Evolutionary conservation across 1,139 yeast genomes (phyloP), one percentile per base, ranked within the genome.

Genomic region (Yamadazyma siamensis): DNA sequence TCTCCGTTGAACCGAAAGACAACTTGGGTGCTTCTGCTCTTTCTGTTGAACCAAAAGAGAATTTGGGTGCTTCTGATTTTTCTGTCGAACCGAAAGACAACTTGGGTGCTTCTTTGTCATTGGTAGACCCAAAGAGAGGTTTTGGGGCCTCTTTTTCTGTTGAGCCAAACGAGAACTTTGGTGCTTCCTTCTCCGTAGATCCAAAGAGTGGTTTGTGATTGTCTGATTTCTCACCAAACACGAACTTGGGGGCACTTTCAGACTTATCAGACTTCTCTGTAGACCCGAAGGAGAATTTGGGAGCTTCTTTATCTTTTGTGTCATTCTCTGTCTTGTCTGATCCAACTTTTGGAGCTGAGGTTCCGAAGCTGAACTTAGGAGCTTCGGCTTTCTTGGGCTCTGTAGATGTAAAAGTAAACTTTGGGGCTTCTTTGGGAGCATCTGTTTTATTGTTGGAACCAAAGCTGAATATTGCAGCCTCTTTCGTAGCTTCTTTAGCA

Each of bases 401-500:
- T 3, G 16, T 17, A 4, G 11, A 3, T 10, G 33, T 30, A 24
- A 33, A 30, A 2, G 46, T 30, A 27, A 46, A 43, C 6, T 33
- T 24, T 11, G 45, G 46, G 6, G 32, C 23, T 3, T 26, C 26
- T 9, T 19, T 13, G 19, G 20, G 36, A 43, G 10, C 39, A 41
- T 2, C 55, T 46, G 26, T 47, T 51, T 13, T 52, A 16, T 29
- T 20, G 9, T 15, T n/a, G 26, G 6, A 6, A 14, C 52, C 52
- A 31, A 47, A 46, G 4, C 40, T 32, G 31, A 49, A 47, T 9
- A 28, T 34, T 3, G 47, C 46, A 7, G 41, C 24, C 11, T 34
- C 38, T 18, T 22, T 18, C 21, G 18, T 19, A 11, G 9, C 15
- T 13, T 22, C 26, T 12, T 32, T 35, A 18, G 6, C 21, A 25